Base-by-base conservation (phyloP, 495 filamentous ascomycete species). In the Lichenothelia convexa region DNA sequence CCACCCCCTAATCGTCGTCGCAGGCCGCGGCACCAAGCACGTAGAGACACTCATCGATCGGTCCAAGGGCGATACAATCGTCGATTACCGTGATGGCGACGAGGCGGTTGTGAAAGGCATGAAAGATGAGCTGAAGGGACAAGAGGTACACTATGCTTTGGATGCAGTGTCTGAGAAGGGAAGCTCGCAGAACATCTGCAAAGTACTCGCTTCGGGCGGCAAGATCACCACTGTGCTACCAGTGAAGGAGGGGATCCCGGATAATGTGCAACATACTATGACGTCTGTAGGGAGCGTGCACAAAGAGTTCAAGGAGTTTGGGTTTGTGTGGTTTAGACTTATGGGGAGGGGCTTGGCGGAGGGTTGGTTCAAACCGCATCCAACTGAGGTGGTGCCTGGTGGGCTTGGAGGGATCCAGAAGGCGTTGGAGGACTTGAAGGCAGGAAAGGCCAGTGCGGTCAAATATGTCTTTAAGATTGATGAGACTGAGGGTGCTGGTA, bases 1-100 rank as follows among this genome's bases (percentile, higher is more conserved):
- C 40, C 76, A 82, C 49, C 80, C 79, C 0, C 41, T 84, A n/a
- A 73, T 84, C 38, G 68, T 56, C 24, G 59, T 86, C 4, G 78
- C 79, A 1, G 79, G 79, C 1, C 56, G 57, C 15, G 69, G 70
- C 7, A 52, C 47, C 9, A 27, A 64, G 3, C 70, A 67, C 44
- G 73, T 82, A 1, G 61, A 70, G 48, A 52, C 45, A 0, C 50
- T 82, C 21, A 62, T 87, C 27, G 71, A 78, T 48, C 49, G 47
- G 23, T 45, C 44, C 36, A 79, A 77, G 49, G 80, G 80, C 32
- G 80, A 87, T 47, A 52, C 58, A 0, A 57, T 84, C 13, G 44
- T 85, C 36, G 80, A 85, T 56, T 85, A 87, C 46, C 74, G 79
- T 15, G 52, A 59, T 0, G 71, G 73, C 8, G 55, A 71, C 31